phyloP scores from a whole-genome alignment of 768 basidiomycete genomes.

The Tricholoma flavovirens region DNA sequence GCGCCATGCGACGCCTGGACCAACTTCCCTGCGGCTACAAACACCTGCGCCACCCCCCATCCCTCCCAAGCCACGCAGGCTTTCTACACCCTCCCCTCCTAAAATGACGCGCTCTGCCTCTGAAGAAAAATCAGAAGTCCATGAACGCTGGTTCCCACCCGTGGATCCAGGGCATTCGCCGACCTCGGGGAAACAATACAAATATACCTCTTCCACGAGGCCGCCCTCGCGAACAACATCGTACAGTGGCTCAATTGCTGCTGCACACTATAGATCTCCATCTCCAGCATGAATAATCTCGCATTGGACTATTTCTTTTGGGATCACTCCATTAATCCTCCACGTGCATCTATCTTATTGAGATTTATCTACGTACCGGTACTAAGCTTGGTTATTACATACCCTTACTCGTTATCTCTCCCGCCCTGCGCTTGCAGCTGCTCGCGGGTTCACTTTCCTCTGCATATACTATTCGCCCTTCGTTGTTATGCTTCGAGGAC shows the following conservation, averaged over 20 bases:
- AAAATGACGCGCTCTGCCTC: slow-evolving; percentile 58
- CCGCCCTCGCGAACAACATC: slow-evolving; percentile 24
- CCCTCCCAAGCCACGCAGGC: slow-evolving; percentile 42
- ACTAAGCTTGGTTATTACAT: slow-evolving; percentile 4
- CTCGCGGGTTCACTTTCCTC: slow-evolving; percentile 12
- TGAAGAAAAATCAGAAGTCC: slow-evolving; percentile 59
- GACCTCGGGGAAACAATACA: slow-evolving; percentile 5
- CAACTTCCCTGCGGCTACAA: slow-evolving; percentile 33
- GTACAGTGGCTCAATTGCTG: slow-evolving; percentile 16
- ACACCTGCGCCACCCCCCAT: slow-evolving; percentile 28
- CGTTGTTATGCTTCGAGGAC: slow-evolving; percentile 3
- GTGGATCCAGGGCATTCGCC: slow-evolving; percentile 15
- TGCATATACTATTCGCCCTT: slow-evolving; percentile 3
- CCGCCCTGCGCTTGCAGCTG: not conserved
- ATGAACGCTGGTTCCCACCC: slow-evolving; percentile 63
- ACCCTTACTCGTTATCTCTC: not conserved
- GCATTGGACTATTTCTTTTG: slow-evolving; percentile 12
- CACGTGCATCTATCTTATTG: slow-evolving; percentile 28
- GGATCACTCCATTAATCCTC: slow-evolving; percentile 8
- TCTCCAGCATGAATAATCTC: slow-evolving; percentile 17
- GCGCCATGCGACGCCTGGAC: slow-evolving; percentile 30
- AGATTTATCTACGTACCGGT: slow-evolving; percentile 12
- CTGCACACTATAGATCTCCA: slow-evolving; percentile 14
- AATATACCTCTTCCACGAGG: slow-evolving; percentile 15
- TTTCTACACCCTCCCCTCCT: slow-evolving; percentile 48